Evolutionary conservation across 805 yeast species (phyloP).

Genomic region (Lipomyces chichibuensis): DNA sequence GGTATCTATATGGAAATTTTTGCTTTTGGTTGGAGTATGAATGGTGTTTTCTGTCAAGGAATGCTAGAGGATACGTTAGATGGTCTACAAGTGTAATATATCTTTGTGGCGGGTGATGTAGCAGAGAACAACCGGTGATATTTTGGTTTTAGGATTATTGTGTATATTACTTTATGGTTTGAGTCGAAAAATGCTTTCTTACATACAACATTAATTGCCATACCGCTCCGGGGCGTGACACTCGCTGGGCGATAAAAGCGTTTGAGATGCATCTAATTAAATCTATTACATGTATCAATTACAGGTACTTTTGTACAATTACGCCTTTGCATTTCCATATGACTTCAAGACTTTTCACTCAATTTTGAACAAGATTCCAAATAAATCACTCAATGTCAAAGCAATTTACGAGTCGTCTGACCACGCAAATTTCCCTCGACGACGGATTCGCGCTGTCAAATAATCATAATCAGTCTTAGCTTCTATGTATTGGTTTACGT

Average conservation of each 20-base stretch:
- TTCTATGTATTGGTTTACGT: too few species aligned
- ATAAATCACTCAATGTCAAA: too few species aligned
- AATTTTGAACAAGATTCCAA: not conserved
- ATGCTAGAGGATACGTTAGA: not conserved
- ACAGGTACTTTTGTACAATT: not conserved
- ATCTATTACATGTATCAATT: not conserved
- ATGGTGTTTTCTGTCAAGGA: not conserved
- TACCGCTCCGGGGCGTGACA: constrained; percentile 43
- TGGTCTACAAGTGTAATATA: not conserved
- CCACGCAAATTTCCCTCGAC: too few species aligned
- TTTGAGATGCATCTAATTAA: too few species aligned
- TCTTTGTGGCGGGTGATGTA: too few species aligned
- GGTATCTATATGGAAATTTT: not conserved
- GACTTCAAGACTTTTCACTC: not conserved
- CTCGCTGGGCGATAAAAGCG: constrained; percentile 48
- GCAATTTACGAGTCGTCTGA: too few species aligned
- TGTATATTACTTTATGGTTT: not conserved
- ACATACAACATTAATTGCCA: not conserved
- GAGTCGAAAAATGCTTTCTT: not conserved
- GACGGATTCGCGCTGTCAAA: too few species aligned
- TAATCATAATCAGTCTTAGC: too few species aligned
- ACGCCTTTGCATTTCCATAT: not conserved
- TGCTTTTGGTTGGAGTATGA: constrained; percentile 1
- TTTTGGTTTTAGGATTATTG: not conserved
- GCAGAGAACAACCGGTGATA: not conserved